Evolutionary conservation across 495 filamentous ascomycete species (phyloP).

Genomic region (Penicillium parvum): DNA sequence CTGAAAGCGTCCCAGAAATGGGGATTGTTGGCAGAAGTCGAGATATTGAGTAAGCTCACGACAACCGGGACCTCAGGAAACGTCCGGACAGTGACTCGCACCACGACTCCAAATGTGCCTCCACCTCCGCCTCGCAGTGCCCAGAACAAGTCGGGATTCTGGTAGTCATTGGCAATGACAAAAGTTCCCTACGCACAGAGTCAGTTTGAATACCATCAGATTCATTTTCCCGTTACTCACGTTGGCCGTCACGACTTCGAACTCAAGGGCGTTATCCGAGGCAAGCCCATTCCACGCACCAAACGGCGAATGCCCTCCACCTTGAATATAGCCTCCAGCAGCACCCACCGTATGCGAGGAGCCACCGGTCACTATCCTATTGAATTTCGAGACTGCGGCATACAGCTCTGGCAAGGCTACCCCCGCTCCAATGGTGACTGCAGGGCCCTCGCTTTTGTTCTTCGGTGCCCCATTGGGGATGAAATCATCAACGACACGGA

Average conservation of each 20-base stretch:
- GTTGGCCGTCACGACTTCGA: constrained; percentile 32
- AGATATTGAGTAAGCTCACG: constrained; percentile 29
- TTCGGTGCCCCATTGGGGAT: constrained; percentile 14
- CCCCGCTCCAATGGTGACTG: constrained; percentile 50
- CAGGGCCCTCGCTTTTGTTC: constrained; percentile 22
- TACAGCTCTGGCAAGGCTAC: constrained; percentile 48
- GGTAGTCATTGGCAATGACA: constrained; percentile 32
- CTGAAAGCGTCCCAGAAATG: constrained; percentile 32
- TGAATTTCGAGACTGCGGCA: constrained; percentile 20
- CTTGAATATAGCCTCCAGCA: constrained; percentile 51
- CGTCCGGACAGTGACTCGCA: constrained; percentile 40
- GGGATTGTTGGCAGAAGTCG: constrained; percentile 9
- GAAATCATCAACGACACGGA: constrained; percentile 29
- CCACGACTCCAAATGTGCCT: constrained; percentile 49
- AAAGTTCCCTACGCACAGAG: constrained; percentile 34
- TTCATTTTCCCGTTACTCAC: constrained; percentile 19
- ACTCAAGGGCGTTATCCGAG: constrained; percentile 34
- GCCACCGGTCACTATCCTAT: constrained; percentile 15
- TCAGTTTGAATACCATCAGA: not conserved
- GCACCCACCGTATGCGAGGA: constrained; percentile 20
- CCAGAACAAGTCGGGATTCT: constrained; percentile 53
- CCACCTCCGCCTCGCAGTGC: constrained; percentile 44
- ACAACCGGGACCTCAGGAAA: constrained; percentile 35
- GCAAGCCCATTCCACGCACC: constrained; percentile 30
- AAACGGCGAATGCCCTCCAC: constrained; percentile 51